phyloP scores from a whole-genome alignment of 225 moss, liverwort and hornwort species.

The Ulota crispa region DNA sequence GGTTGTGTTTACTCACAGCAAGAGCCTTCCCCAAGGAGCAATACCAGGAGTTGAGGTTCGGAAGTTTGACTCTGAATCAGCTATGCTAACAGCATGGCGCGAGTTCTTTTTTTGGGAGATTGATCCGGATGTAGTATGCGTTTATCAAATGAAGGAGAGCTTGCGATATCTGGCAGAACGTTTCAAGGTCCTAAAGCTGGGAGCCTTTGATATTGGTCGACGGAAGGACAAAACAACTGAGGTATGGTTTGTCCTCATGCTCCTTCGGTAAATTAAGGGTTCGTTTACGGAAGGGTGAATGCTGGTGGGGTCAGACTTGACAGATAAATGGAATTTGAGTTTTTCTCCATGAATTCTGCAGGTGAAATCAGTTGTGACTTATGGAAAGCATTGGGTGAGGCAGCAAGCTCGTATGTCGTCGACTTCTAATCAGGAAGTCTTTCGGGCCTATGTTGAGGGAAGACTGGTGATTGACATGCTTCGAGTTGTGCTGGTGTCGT shows the following conservation, averaged over 20 bases:
- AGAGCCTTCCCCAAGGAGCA: constrained; percentile 23
- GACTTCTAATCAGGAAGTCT: constrained; percentile 68
- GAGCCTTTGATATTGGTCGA: constrained; percentile 60
- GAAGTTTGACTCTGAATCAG: constrained; percentile 42
- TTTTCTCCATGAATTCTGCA: constrained; percentile 25
- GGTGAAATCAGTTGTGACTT: constrained; percentile 69
- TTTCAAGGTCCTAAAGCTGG: constrained; percentile 60
- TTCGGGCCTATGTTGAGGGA: constrained; percentile 58
- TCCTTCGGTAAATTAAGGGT: neutral
- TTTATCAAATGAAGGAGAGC: constrained; percentile 67
- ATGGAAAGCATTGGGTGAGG: constrained; percentile 69
- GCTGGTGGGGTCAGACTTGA: neutral
- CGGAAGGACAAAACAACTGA: constrained; percentile 54
- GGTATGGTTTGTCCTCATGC: constrained; percentile 33
- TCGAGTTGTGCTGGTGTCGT: constrained; percentile 62
- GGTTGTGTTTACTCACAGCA: constrained; percentile 55
- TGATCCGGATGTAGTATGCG: constrained; percentile 66
- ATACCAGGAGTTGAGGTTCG: constrained; percentile 60
- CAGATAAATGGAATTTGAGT: neutral
- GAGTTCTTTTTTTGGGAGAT: constrained; percentile 56
- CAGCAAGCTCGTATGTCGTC: constrained; percentile 66
- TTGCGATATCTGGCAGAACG: constrained; percentile 57
- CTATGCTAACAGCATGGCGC: constrained; percentile 57
- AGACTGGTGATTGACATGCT: constrained; percentile 63
- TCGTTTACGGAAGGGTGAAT: neutral